Evolutionary conservation across 2,329 filamentous ascomycete genomes (phyloP), one percentile per base, ranked within the genome.

Genomic region (Thelonectria discophora): DNA sequence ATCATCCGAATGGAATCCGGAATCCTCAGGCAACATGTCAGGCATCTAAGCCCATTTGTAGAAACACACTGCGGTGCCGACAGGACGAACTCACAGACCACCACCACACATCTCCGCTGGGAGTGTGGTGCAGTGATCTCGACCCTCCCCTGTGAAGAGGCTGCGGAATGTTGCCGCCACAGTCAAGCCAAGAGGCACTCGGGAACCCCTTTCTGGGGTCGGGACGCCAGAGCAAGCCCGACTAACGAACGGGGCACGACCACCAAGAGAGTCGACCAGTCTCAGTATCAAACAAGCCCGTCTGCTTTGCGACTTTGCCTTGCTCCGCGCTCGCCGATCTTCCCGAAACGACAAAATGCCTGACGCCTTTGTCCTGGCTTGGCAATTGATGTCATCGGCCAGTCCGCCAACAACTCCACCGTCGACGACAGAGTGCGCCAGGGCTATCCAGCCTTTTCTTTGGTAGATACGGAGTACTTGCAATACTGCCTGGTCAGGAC

Each of bases 161-260:
- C 68, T 71, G 69, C 69, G 69, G 69, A 72, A 72, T 66, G 64
- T 67, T 72, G 58, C 69, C 69, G 65, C 68, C 69, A 71, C 69
- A 62, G 48, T 53, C 49, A 63, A 65, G 65, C 68, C 60, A 70
- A 69, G 60, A 62, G 24, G 49, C 49, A 47, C 53, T 69, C 59
- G 40, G 60, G 68, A 67, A 60, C 69, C 63, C 69, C 68, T 72
- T 71, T 72, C 66, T 64, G 69, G 67, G 68, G 63, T 61, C 49
- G 54, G 53, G 60, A 49, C 66, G 60, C 66, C 58, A 62, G 65
- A 51, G 58, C 68, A 63, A 58, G 61, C 32, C 53, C 52, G 64
- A 60, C 49, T 67, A 64, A 55, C 64, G 54, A 64, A 55, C 64
- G 54, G 53, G 55, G 37, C 59, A 49, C 8, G 37, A 58, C 64